Evolutionary conservation across 257 asterid genomes (phyloP).

Genomic region (Eustoma russellianum): DNA sequence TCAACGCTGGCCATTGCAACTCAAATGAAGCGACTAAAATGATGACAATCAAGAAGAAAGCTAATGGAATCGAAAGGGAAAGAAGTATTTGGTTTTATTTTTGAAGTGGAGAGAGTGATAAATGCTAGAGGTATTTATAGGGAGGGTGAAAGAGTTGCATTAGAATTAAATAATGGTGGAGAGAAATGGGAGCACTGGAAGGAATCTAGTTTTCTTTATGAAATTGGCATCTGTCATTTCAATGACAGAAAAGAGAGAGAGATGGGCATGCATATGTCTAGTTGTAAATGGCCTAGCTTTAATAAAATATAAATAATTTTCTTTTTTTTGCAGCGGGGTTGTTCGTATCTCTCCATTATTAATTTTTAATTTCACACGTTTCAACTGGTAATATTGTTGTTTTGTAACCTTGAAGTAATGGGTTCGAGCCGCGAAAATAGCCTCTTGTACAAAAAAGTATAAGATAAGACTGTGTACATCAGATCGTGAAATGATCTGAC

Average conservation of each 20-base stretch:
- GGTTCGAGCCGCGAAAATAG: too few relatives aligned
- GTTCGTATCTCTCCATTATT: not conserved
- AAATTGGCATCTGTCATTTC: slow-evolving; percentile 24
- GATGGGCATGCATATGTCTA: slow-evolving; percentile 19
- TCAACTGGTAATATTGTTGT: too few relatives aligned
- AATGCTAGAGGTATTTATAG: slow-evolving; percentile 45
- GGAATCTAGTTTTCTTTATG: slow-evolving; percentile 15
- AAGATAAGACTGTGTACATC: too few relatives aligned
- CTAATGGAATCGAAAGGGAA: not conserved
- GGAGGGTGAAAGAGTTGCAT: slow-evolving; percentile 5
- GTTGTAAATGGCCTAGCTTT: slow-evolving; percentile 36
- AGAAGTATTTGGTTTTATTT: slow-evolving; percentile 9
- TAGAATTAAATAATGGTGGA: slow-evolving; percentile 11
- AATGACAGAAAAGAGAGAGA: slow-evolving; percentile 20
- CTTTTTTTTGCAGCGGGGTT: too few relatives aligned
- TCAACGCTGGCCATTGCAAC: slow-evolving; percentile 52
- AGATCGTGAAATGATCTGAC: too few relatives aligned
- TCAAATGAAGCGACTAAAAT: not conserved
- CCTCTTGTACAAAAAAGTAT: too few relatives aligned
- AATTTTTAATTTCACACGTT: too few relatives aligned
- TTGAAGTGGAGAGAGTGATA: slow-evolving; percentile 27
- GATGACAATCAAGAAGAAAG: not conserved
- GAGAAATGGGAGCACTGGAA: slow-evolving; percentile 13
- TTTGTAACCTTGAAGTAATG: too few relatives aligned
- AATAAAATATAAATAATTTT: not conserved